Conservation (phyloP, 2,329 filamentous ascomycete genomes). For the Pestalotiopsis sp. region DNA sequence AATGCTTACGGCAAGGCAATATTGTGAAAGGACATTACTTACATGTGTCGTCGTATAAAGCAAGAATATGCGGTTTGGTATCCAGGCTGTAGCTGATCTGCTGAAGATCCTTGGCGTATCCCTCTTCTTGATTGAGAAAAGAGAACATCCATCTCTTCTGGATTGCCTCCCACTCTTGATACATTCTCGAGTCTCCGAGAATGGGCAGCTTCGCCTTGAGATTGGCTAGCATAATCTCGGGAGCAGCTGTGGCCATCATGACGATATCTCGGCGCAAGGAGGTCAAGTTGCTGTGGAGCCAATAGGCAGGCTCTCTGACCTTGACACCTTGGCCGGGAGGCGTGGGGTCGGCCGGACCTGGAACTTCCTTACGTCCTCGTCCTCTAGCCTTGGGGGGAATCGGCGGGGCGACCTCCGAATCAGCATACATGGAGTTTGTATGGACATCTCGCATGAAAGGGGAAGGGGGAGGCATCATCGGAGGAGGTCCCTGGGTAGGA, state of each 20-base stretch:
- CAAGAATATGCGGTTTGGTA: constrained; percentile 41
- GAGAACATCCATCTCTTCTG: constrained; percentile 67
- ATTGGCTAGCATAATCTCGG: constrained; percentile 55
- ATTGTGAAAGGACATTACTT: constrained; percentile 13
- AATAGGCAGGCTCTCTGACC: constrained; percentile 23
- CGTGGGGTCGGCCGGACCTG: not conserved
- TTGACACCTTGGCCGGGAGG: not conserved
- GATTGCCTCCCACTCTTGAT: constrained; percentile 54
- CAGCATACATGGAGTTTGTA: not conserved
- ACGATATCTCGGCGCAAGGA: constrained; percentile 55
- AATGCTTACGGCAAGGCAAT: too few species aligned
- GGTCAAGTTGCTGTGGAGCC: constrained; percentile 34
- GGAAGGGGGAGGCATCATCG: not conserved
- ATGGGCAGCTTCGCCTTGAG: constrained; percentile 55
- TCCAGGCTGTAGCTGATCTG: constrained; percentile 13
- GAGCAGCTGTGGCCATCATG: constrained; percentile 56
- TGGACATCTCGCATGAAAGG: not conserved
- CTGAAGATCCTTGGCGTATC: constrained; percentile 29
- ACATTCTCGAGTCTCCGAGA: constrained; percentile 48
- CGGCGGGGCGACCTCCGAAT: not conserved
- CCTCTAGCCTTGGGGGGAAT: not conserved
- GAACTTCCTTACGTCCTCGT: not conserved
- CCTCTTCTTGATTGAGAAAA: constrained; percentile 51
- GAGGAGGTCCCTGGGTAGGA: not conserved
- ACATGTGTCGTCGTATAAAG: constrained; percentile 57